Evolutionary conservation across 768 basidiomycete genomes (phyloP).

Genomic region (Lentinula aciculospora): DNA sequence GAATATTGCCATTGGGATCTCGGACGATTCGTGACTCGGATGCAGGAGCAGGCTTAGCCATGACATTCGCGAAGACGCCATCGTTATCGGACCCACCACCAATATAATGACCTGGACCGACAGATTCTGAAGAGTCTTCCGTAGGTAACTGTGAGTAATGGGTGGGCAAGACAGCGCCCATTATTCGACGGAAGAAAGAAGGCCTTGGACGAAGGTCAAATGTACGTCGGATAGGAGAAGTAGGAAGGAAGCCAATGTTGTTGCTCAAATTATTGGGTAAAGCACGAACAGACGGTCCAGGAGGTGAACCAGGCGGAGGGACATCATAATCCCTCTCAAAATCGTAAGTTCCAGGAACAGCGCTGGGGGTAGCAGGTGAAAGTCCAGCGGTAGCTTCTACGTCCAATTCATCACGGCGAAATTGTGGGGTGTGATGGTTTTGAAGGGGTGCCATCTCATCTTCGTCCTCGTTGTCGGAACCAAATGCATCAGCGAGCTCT

Average conservation of each 20-base stretch:
- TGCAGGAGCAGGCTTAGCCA: slow-evolving; percentile 66
- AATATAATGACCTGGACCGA: slow-evolving; percentile 10
- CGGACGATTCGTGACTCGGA: slow-evolving; percentile 35
- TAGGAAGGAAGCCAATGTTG: slow-evolving; percentile 61
- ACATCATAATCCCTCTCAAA: slow-evolving; percentile 76
- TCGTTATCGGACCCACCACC: slow-evolving; percentile 82
- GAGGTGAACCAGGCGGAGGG: slow-evolving; percentile 80
- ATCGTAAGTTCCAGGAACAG: slow-evolving; percentile 55
- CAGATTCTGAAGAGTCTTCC: slow-evolving; percentile 23
- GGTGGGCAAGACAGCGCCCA: slow-evolving; percentile 59
- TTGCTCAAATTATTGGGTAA: slow-evolving; percentile 69
- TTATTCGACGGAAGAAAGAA: slow-evolving; percentile 54
- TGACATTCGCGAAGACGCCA: slow-evolving; percentile 93
- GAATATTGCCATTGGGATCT: slow-evolving; percentile 49
- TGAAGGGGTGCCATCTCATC: neutral
- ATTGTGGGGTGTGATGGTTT: neutral
- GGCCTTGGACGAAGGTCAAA: slow-evolving; percentile 26
- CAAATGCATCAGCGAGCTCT: slow-evolving; percentile 79
- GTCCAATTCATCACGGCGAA: neutral
- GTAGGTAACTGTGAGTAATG: slow-evolving; percentile 55
- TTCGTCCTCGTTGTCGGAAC: slow-evolving; percentile 52
- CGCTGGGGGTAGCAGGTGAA: neutral
- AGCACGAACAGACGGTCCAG: slow-evolving; percentile 48
- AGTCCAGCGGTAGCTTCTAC: neutral
- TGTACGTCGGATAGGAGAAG: slow-evolving; percentile 30